Conservation (phyloP, 2,329 filamentous ascomycete species). For the Diaporthe citriasiana region DNA sequence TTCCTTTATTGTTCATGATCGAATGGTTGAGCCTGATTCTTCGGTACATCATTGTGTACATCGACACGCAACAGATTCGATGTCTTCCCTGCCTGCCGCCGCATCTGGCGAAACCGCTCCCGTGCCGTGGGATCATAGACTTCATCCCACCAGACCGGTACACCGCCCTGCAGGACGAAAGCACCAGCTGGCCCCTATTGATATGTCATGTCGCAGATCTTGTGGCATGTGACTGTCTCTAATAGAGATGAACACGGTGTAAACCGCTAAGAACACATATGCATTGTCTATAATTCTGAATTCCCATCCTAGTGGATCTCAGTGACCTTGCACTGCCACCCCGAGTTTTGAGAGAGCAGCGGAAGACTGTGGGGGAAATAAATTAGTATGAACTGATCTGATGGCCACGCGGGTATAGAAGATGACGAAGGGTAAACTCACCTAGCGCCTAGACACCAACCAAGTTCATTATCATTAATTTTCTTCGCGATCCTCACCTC, state of each 20-base stretch:
- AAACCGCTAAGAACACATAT: neutral
- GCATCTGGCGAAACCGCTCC: neutral
- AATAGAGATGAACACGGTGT: neutral
- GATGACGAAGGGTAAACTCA: slow-evolving; percentile 60
- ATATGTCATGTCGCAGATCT: neutral
- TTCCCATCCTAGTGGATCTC: slow-evolving; percentile 71
- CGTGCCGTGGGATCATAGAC: neutral
- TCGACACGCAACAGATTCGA: neutral
- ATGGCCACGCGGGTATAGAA: neutral
- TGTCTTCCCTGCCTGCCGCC: neutral
- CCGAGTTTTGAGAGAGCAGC: slow-evolving; percentile 83
- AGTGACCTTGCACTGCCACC: slow-evolving; percentile 90
- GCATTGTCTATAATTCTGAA: slow-evolving; percentile 38
- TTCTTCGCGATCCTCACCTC: slow-evolving; percentile 99
- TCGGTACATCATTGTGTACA: neutral
- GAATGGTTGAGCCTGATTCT: neutral
- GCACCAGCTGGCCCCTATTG: neutral
- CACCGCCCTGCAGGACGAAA: neutral
- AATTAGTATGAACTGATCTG: neutral
- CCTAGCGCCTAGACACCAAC: slow-evolving; percentile 98
- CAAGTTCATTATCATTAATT: slow-evolving; percentile 95
- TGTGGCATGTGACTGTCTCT: neutral
- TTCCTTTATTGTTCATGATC: neutral
- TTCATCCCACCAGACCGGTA: neutral
- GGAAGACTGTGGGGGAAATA: slow-evolving; percentile 76